Conservation (phyloP, 257 asterid genomes). For the Solanum dulcamara region DNA sequence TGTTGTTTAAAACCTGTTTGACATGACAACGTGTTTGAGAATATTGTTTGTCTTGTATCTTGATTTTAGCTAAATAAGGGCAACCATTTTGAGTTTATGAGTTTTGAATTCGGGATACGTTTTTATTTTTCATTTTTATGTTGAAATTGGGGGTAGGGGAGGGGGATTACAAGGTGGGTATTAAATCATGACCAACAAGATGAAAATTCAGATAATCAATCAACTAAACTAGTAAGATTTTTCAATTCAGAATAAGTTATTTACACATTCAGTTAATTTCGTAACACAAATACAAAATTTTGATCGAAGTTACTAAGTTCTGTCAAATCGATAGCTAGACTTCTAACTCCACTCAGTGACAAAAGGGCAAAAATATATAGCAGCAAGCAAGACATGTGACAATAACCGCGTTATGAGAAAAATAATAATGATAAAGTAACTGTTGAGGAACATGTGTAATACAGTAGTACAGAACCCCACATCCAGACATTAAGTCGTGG, state of each 20-base stretch:
- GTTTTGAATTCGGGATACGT: background rate
- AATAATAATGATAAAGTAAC: background rate
- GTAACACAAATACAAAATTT: background rate
- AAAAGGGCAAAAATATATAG: background rate
- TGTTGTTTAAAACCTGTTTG: background rate
- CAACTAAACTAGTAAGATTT: background rate
- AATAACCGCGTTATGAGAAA: conserved; percentile 1
- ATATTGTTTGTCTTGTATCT: background rate
- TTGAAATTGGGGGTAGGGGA: background rate
- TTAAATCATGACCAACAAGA: background rate
- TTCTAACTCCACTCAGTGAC: background rate
- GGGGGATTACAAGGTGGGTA: background rate
- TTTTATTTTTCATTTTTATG: background rate
- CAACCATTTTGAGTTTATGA: background rate
- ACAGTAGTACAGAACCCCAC: background rate
- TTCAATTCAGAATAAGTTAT: background rate
- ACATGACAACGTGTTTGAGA: background rate
- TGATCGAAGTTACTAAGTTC: background rate
- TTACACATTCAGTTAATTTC: background rate
- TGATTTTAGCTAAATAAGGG: background rate
- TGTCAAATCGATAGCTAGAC: background rate
- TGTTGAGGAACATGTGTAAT: background rate
- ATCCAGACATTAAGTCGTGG: background rate
- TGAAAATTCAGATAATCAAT: background rate
- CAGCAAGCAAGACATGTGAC: conserved; percentile 16